Conservation (phyloP, 257 asterid species). For the Solanum appendiculatum region DNA sequence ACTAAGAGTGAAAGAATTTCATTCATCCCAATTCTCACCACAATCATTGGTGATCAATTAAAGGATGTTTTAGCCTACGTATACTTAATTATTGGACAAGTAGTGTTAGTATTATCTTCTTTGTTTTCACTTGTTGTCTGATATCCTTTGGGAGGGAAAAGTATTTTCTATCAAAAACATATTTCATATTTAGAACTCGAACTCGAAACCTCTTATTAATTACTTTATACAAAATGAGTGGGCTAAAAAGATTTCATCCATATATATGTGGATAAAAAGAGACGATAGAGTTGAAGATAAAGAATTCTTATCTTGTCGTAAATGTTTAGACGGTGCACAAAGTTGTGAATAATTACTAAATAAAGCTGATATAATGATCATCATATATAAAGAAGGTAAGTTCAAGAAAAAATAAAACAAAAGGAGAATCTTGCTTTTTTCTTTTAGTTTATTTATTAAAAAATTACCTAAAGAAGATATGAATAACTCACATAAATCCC, state of each 20-base stretch:
- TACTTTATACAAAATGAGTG: neutral
- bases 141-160: too few relatives aligned
- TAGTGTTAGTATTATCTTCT: too few relatives aligned
- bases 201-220: accelerated
- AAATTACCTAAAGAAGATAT: neutral
- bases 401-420: neutral
- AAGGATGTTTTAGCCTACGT: too few relatives aligned
- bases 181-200: neutral
- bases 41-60: neutral
- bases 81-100: too few relatives aligned
- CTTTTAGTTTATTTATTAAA: neutral
- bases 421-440: neutral
- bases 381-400: neutral
- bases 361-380: neutral
- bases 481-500: neutral
- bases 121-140: too few relatives aligned
- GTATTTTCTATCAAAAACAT: accelerated
- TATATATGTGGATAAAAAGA: neutral
- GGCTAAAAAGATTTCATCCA: neutral
- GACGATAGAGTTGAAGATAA: neutral
- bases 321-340: neutral
- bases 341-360: neutral
- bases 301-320: neutral
- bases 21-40: too few relatives aligned
- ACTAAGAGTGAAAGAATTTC: too few relatives aligned